Base-by-base conservation (phyloP, 2,329 filamentous ascomycete genomes). In the Apiospora pterosperma region DNA sequence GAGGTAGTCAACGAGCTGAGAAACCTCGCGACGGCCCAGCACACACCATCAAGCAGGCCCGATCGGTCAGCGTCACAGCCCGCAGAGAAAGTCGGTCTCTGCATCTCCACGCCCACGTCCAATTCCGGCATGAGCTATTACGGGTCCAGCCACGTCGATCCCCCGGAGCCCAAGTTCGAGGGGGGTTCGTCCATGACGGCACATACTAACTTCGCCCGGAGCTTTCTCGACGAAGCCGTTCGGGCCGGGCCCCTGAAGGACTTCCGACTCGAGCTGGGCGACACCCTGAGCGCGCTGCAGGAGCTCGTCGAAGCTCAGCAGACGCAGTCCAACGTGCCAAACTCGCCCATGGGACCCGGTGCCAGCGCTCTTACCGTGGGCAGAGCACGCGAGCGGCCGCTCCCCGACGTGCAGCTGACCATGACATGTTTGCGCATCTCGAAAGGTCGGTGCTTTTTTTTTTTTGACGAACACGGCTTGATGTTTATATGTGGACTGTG, bases 201-300 rank as follows among this genome's bases (percentile, higher is more conserved):
- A 5, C 83, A 85, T 63, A 82, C 83, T 5, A 78, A 75, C 21
- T 84, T 84, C 69, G 83, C 83, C 25, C 82, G 78, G 70, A 81
- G 84, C 68, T 84, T 85, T 62, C 77, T 85, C 48, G 81, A 85
- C 69, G 75, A 78, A 63, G 81, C 82, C 41, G 81, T 85, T 21
- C 76, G 79, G 66, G 75, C 78, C n/a, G 80, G 80, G 1, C 76
- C 81, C 0, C 74, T 82, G 11, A 75, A 75, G 44, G 76, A 80
- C 62, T 73, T 79, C 41, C 79, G 78, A 63, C 81, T 82, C 14
- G 79, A 80, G 70, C 84, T 85, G 77, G 76, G 78, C 61, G 78
- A 80, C 5, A 82, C 82, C 1, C 74, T 86, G 12, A 73, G 76
- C 44, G 81, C 80, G 31, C 76, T 86, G n/a, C 78, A 79, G 42